Evolutionary conservation across 495 filamentous ascomycete species (phyloP), one percentile per base, ranked within the genome.

Genomic region (Penicillium coprophilum): DNA sequence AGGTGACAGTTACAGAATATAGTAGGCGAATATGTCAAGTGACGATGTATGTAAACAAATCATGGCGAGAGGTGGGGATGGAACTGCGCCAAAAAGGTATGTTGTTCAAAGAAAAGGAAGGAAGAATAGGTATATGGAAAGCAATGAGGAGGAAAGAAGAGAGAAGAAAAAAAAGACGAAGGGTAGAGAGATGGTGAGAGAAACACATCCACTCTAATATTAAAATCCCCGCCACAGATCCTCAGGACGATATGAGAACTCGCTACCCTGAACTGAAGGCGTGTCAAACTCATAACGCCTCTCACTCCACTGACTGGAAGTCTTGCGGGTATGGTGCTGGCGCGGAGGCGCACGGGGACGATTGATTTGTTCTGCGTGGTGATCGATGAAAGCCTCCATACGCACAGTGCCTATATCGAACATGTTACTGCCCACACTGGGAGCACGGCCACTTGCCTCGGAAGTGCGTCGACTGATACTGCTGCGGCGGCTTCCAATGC

Each of bases 341-440:
- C 65, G 65, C 10, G 50, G 43, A 4, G 51, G 23, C 8, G 57
- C 53, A 19, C 67, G 66, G 24, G 67, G 59, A 27, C 71, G 70
- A 55, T 68, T 72, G 21, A 69, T 64, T 4, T 74, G 58, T n/a
- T 67, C 63, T 0, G 64, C 70, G 5, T 74, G 68, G 34, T 67
- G 71, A 53, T 77, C 74, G 30, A 79, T 77, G 47, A 98, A 98
- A 0, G 94, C 94, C 70, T 97, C 94, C 94, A 98, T 98, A 28
- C 94, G 85, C 39, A 98, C 85, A 10, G 91, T 96, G 15, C 94
- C 94, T 28, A 96, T 87, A 53, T 83, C 81, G 54, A 80, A 82
- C 60, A 79, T 77, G 55, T 80, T 77, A 24, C 69, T 70, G 0
- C 68, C 73, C 46, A 53, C 57, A 30, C 52, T 67, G 47, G 50